A percentile compares a stretch with the other conserved stretches of the same genome.
phyloP scores from a whole-genome alignment of 331 rosid genomes.

The Acacia pycnantha region DNA sequence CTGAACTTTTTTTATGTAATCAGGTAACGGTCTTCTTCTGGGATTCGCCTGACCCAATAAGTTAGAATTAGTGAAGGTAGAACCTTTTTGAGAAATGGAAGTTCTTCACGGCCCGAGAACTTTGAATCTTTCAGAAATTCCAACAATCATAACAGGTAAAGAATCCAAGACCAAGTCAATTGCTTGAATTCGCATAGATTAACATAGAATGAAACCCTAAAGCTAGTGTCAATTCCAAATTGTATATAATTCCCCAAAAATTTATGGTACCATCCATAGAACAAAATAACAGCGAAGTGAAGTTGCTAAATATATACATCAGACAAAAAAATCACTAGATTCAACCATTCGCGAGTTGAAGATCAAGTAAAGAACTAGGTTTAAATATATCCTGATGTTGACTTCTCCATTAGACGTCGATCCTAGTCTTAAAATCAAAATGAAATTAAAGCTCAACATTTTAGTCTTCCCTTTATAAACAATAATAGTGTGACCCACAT shows the following conservation, averaged over 20 bases:
- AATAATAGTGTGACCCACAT: not conserved
- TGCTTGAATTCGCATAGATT: not conserved
- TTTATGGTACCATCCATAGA: not conserved
- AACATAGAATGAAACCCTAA: not conserved
- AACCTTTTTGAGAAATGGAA: not conserved
- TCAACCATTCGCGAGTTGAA: not conserved
- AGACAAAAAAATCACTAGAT: not conserved
- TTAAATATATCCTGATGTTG: not conserved
- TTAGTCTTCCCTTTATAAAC: not conserved
- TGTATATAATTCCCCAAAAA: not conserved
- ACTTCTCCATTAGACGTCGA: not conserved
- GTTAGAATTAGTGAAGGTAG: not conserved
- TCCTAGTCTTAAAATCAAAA: not conserved
- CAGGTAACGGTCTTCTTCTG: conserved; percentile 56
- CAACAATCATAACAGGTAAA: not conserved
- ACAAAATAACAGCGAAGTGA: not conserved
- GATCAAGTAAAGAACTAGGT: not conserved
- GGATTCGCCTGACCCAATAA: conserved; percentile 55
- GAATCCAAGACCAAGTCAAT: not conserved
- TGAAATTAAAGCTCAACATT: not conserved
- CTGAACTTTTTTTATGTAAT: conserved; percentile 69
- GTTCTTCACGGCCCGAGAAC: not conserved
- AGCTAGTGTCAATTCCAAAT: not conserved
- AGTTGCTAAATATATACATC: not conserved
- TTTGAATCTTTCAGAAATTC: not conserved